These are phyloP conservation scores for Argentina anserina DNA, from an alignment of 306 rosid species.

Conservation along the genomic window DNA sequence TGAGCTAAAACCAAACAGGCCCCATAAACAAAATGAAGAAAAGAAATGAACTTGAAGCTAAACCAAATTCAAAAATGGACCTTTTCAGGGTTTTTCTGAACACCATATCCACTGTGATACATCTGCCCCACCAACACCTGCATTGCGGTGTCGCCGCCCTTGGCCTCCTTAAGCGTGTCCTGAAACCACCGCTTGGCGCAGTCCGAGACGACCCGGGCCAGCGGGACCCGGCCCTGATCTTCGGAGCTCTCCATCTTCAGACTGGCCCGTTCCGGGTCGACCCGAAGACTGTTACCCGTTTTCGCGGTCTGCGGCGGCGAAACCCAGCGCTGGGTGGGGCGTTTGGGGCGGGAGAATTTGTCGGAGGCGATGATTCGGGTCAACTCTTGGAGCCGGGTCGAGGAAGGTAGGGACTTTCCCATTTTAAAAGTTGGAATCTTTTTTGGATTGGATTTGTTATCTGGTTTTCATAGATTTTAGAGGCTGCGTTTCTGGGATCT, in stretches of 20 bases:
- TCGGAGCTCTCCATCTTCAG: slow-evolving; percentile 35
- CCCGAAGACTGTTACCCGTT: slow-evolving; percentile 21
- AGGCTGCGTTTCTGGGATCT: background rate
- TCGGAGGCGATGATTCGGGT: slow-evolving; percentile 48
- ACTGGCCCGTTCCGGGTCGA: slow-evolving; percentile 25
- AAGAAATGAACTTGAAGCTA: background rate
- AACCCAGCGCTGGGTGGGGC: slow-evolving; percentile 28
- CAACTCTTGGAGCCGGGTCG: slow-evolving; percentile 41
- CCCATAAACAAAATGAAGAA: background rate
- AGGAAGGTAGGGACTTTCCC: slow-evolving; percentile 65
- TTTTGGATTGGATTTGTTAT: background rate
- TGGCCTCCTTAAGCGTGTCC: slow-evolving; percentile 80
- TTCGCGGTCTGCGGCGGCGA: slow-evolving; percentile 29
- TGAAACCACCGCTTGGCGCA: slow-evolving; percentile 79
- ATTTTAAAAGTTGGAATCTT: slow-evolving; percentile 18
- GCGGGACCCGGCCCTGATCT: slow-evolving; percentile 42
- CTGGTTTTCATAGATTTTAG: background rate
- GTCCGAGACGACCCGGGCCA: slow-evolving; percentile 64
- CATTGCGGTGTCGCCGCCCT: slow-evolving; percentile 57
- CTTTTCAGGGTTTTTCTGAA: slow-evolving; percentile 54
- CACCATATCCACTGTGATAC: slow-evolving; percentile 77
- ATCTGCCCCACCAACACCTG: slow-evolving; percentile 77
- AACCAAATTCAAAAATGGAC: slow-evolving; percentile 19
- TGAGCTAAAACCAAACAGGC: background rate
- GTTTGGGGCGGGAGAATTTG: slow-evolving; percentile 31